Evolutionary conservation across 495 filamentous ascomycete genomes (phyloP).

Genomic region (Sphaerosporella brunnea): DNA sequence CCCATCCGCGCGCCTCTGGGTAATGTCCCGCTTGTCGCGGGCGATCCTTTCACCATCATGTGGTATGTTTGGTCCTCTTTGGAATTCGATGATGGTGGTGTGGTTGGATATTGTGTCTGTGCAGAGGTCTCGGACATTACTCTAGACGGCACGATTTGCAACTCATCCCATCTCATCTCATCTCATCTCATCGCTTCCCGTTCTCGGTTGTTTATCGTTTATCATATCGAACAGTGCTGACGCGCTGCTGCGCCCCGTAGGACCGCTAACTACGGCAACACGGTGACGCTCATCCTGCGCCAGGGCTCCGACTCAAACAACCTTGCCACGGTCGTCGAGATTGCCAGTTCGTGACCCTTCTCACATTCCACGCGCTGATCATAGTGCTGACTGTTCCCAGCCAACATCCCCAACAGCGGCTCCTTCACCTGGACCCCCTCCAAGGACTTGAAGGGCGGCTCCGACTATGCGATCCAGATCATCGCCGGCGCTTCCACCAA

Average conservation of each 20-base stretch:
- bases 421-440: conserved; percentile 39
- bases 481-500: conserved; percentile 36
- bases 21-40: conserved; percentile 35
- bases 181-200: too few relatives aligned
- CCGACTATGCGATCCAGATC: conserved; percentile 44
- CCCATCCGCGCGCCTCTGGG: conserved; percentile 36
- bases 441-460: conserved; percentile 29
- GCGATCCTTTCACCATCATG: conserved; percentile 33
- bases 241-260: conserved; percentile 7
- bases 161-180: too few relatives aligned
- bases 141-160: too few relatives aligned
- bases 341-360: conserved; percentile 35
- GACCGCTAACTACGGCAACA: conserved; percentile 34
- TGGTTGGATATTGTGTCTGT: background rate
- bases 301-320: conserved; percentile 31
- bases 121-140: background rate
- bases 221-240: background rate
- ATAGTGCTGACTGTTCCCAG: conserved; percentile 24
- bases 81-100: background rate
- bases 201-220: too few relatives aligned
- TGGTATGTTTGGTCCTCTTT: conserved; percentile 28
- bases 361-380: too few relatives aligned
- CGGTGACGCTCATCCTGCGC: conserved; percentile 37
- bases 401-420: conserved; percentile 38
- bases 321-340: conserved; percentile 30